Evolutionary conservation across 1,139 yeast genomes (phyloP), one percentile per base, ranked within the genome.

Genomic region (Blastobotrys indianensis): DNA sequence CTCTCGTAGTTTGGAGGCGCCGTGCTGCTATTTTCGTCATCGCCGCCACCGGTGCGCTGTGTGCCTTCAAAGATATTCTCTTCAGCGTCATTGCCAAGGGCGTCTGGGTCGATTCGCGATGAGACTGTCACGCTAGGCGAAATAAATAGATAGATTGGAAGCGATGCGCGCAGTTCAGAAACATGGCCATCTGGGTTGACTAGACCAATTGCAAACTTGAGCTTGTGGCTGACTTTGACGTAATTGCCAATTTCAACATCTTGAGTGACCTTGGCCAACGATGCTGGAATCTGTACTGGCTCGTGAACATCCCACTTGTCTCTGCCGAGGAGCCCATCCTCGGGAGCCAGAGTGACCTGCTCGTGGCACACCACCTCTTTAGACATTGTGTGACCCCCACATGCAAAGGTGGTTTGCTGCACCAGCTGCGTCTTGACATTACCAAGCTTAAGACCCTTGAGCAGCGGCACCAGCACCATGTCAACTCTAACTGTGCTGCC

Each of bases 1-100:
- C 75, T 80, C 52, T 82, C 88, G 61, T 92, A 92, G 51, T 84
- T 75, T 28, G 98, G 98, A 2, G 97, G 97, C 0, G 97, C 95
- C 13, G 48, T 46, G 51, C 36, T 11, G 17, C 30, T 15, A 9
- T 32, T 28, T 23, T 31, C 44, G 7, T 44, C 28, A 47, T 52
- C 32, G 38, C 69, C 72, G 25, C 7, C 25, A 20, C 25, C 25
- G 25, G 4, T 20, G 25, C 25, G 25, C 7, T 20, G 25, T 3
- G 50, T 34, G 12, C 41, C 36, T 12, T 51, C 52, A 46, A 56
- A 58, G 35, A 58, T 41, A 10, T 48, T 39, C 39, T 58, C 61
- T 28, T 51, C 54, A 3, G 45, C 51, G 15, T 41, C 47, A 11
- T 42, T 38, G n/a, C 58, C 58, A 12, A 51, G 28, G 11, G 46